phyloP scores from a whole-genome alignment of 495 filamentous ascomycete species.

The Neurospora sp. region DNA sequence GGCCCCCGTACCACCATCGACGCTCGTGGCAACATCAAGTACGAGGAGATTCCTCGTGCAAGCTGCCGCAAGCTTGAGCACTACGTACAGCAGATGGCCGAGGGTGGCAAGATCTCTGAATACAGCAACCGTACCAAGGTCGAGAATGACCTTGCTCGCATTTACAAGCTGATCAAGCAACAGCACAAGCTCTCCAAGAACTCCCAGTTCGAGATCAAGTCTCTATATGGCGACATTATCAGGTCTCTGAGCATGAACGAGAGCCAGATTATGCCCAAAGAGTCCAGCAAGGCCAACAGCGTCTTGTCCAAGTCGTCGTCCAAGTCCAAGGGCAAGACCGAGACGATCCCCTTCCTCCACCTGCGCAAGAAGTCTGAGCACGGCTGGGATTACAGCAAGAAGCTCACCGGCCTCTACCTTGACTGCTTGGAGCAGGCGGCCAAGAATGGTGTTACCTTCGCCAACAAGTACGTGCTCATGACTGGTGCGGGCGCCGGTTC shows the following conservation, averaged over 20 bases:
- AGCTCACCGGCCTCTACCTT: slow-evolving; percentile 83
- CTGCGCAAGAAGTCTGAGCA: slow-evolving; percentile 88
- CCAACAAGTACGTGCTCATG: slow-evolving; percentile 95
- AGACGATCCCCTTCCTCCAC: slow-evolving; percentile 97
- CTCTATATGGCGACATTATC: slow-evolving; percentile 84
- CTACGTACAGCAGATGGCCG: slow-evolving; percentile 97
- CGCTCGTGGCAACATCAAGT: slow-evolving; percentile 78
- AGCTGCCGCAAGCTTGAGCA: slow-evolving; percentile 96
- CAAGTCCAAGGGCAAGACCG: slow-evolving; percentile 79
- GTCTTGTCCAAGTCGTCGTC: slow-evolving; percentile 52
- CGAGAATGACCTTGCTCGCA: slow-evolving; percentile 82
- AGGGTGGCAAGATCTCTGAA: slow-evolving; percentile 94
- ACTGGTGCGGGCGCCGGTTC: slow-evolving; percentile 96
- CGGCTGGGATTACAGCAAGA: slow-evolving; percentile 99
- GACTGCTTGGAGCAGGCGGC: slow-evolving; percentile 86
- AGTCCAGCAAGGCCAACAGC: slow-evolving; percentile 53
- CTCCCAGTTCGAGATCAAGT: slow-evolving; percentile 90
- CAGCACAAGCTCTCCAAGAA: slow-evolving; percentile 94
- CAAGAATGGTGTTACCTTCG: slow-evolving; percentile 76
- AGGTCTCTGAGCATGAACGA: slow-evolving; percentile 94
- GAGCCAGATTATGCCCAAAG: slow-evolving; percentile 84
- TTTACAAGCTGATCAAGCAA: slow-evolving; percentile 95
- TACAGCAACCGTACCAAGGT: slow-evolving; percentile 98
- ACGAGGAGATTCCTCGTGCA: slow-evolving; percentile 75
- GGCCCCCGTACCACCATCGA: slow-evolving; percentile 86